Evolutionary conservation across 345 rosid genomes (phyloP), one percentile per base, ranked within the genome.

Genomic region (Melastoma malabathricum): DNA sequence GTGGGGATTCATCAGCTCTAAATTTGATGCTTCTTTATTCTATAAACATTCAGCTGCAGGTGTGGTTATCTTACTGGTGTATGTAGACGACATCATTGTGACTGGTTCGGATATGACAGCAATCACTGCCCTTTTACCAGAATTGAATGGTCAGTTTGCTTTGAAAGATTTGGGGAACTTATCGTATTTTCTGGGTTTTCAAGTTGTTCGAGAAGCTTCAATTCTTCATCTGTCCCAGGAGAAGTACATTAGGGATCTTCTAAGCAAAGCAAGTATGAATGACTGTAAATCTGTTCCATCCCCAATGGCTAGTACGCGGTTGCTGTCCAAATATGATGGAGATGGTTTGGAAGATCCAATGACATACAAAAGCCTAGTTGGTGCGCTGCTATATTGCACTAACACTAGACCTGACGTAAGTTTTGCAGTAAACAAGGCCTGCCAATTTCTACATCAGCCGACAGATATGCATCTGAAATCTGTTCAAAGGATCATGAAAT

Each of bases 151-250:
- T 1, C 7, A 12, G 0, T 63, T 64, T 1, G 38, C 27, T 1
- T 0, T 63, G 1, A 59, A 59, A 3, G 61, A 63, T 34, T 29
- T 59, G 0, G 55, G 65, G 0, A 0, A 3, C 0, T 7, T 48
- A 1, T 16, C 15, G 5, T 59, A 55, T 13, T 68, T 64, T 18
- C 16, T 56, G 0, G 48, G 69, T 1, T 44, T 59, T 13, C 45
- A 47, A 13, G 41, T 22, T 9, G 29, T 43, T 0, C 31, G 15
- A 0, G 19, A 15, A 0, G 0, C 13, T 0, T 0, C 2, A 1
- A 25, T 52, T 14, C 1, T 66, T 0, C 51, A 47, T 13, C 13
- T 61, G 1, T 8, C 44, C 12, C 60, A 67, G 25, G 13, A 18
- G 1, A 52, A 51, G 14, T 67, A 62, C 4, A 20, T 58, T 2